phyloP scores from a whole-genome alignment of 139 green algal species.

The Ettlia oleoabundans region DNA sequence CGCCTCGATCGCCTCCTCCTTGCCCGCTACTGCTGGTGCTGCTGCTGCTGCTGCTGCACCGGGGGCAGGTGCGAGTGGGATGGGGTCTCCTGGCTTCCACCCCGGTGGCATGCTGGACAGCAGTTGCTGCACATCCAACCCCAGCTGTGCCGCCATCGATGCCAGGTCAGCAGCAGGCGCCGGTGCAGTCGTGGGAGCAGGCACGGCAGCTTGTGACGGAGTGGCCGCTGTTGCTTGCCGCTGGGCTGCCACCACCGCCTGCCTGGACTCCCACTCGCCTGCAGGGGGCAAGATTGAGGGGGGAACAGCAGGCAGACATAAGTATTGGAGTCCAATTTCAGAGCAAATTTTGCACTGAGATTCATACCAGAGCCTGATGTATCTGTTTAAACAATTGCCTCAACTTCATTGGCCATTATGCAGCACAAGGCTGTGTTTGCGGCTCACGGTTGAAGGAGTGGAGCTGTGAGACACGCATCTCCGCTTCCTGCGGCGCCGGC shows the following conservation, averaged over 20 bases:
- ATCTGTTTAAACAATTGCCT: neutral
- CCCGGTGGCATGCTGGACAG: slow-evolving; percentile 48
- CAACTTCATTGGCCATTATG: no score
- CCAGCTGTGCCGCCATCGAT: neutral
- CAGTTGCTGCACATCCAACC: slow-evolving; percentile 15
- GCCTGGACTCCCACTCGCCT: slow-evolving; percentile 22
- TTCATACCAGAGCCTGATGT: neutral
- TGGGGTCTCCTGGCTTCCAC: slow-evolving; percentile 59
- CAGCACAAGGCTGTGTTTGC: no score
- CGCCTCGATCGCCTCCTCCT: no score
- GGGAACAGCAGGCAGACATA: no score
- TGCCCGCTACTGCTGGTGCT: slow-evolving; percentile 10
- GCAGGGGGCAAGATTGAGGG: neutral
- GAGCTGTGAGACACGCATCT: slow-evolving; percentile 56
- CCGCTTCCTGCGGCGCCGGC: slow-evolving; percentile 57
- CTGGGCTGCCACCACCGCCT: neutral
- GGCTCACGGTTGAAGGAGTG: slow-evolving; percentile 44
- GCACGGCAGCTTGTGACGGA: neutral
- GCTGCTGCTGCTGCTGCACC: neutral
- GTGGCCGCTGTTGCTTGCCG: slow-evolving; percentile 3
- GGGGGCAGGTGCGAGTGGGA: slow-evolving; percentile 4
- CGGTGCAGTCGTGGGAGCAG: neutral
- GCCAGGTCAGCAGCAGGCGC: neutral
- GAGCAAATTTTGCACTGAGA: no score
- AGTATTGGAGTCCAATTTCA: no score